These are phyloP conservation scores for Cordia subcordata DNA, from an alignment of 257 asterid species.

Conservation along the genomic window DNA sequence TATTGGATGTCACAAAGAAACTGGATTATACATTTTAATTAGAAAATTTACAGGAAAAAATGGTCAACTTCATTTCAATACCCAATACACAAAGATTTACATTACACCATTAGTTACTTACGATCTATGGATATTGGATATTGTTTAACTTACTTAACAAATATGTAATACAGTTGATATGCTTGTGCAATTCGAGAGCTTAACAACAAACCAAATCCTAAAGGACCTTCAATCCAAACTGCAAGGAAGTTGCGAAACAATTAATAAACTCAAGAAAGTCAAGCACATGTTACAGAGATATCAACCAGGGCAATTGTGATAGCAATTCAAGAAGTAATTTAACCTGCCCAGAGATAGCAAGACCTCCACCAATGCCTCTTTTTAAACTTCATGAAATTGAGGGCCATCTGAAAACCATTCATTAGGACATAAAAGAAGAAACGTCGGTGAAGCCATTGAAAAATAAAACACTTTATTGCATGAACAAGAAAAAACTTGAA, in stretches of 20 bases:
- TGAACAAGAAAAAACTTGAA: neutral
- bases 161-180: constrained; percentile 69
- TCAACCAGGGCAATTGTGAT: too few species aligned
- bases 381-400: constrained; percentile 46
- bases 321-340: constrained; percentile 10
- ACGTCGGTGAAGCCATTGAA: too few species aligned
- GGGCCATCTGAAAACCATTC: constrained; percentile 48
- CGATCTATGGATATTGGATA: constrained; percentile 11
- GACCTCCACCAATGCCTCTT: constrained; percentile 78
- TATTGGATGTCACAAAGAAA: too few species aligned
- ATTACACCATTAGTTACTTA: constrained; percentile 9
- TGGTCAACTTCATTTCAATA: too few species aligned
- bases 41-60: too few species aligned
- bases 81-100: too few species aligned
- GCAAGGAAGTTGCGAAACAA: constrained; percentile 30
- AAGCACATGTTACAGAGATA: too few species aligned
- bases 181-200: constrained; percentile 76
- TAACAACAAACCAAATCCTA: constrained; percentile 90
- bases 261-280: constrained; percentile 2
- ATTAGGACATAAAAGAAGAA: neutral
- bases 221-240: constrained; percentile 91
- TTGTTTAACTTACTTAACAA: constrained; percentile 56
- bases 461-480: too few species aligned
- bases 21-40: too few species aligned
- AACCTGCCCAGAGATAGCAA: constrained; percentile 85